A percentile compares a stretch with the other conserved stretches of the same genome.
phyloP scores from a whole-genome alignment of 1,284 basidiomycete genomes.

The Ceratobasidium sp. region DNA sequence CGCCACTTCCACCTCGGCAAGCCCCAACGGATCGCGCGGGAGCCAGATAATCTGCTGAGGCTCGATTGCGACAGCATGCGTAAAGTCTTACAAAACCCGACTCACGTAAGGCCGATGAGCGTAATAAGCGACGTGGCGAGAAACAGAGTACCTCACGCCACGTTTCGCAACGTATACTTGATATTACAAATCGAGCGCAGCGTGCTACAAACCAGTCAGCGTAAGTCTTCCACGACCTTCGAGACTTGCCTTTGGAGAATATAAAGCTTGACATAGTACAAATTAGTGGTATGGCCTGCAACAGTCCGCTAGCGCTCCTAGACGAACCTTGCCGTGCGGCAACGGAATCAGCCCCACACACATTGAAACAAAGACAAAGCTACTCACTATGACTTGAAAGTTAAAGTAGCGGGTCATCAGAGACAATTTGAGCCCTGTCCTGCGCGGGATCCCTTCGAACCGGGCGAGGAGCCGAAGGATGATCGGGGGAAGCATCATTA shows the following conservation, averaged over 20 bases:
- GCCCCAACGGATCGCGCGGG: slow-evolving; percentile 75
- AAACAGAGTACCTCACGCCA: slow-evolving; percentile 90
- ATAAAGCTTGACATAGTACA: slow-evolving; percentile 72
- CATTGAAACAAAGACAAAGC: slow-evolving; percentile 2
- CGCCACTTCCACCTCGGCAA: slow-evolving; percentile 72
- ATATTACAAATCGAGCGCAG: slow-evolving; percentile 58
- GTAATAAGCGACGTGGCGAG: slow-evolving; percentile 53
- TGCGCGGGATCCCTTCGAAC: slow-evolving; percentile 79
- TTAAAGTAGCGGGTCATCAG: slow-evolving; percentile 82
- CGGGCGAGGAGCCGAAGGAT: slow-evolving; percentile 72
- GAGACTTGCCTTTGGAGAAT: slow-evolving; percentile 59
- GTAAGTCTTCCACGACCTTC: slow-evolving; percentile 59
- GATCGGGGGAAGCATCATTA: slow-evolving; percentile 78
- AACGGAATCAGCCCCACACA: slow-evolving; percentile 54
- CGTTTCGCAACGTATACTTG: slow-evolving; percentile 58
- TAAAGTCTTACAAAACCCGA: slow-evolving; percentile 41
- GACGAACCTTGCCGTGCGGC: slow-evolving; percentile 60
- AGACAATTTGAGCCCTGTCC: slow-evolving; percentile 77
- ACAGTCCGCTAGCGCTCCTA: slow-evolving; percentile 64
- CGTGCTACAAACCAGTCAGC: slow-evolving; percentile 55
- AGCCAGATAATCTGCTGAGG: slow-evolving; percentile 86
- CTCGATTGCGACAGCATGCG: slow-evolving; percentile 67
- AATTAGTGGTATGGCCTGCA: slow-evolving; percentile 71
- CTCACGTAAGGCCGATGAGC: slow-evolving; percentile 51
- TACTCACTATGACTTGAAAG: slow-evolving; percentile 75